Conservation (phyloP, 768 basidiomycete species). For the Podaxis pistillaris region DNA sequence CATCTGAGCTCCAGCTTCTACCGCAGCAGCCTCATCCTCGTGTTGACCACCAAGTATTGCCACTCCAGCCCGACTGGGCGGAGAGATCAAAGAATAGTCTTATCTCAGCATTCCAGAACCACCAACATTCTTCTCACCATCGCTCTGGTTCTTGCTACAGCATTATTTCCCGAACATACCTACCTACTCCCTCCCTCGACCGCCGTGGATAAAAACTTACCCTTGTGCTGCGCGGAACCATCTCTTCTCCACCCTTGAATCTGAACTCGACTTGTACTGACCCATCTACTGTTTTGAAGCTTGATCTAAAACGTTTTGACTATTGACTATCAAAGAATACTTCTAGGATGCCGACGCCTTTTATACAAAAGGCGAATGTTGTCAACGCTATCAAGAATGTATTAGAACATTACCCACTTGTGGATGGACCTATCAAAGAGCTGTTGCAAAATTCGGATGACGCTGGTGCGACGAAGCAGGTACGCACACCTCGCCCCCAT, state of each 20-base stretch:
- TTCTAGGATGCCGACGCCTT: slow-evolving; percentile 6
- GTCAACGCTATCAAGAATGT: slow-evolving; percentile 23
- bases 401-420: slow-evolving; percentile 40
- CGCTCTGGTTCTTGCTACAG: neutral
- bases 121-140: neutral
- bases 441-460: slow-evolving; percentile 49
- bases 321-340: neutral
- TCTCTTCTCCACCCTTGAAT: too few species aligned
- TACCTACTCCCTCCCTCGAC: neutral
- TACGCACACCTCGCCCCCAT: slow-evolving; percentile 15
- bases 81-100: neutral
- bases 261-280: too few species aligned
- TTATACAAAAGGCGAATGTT: neutral
- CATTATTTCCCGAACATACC: neutral
- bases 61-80: neutral
- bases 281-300: neutral
- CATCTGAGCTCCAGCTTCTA: neutral
- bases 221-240: too few species aligned
- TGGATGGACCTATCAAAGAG: slow-evolving; percentile 41
- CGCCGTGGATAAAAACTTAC: too few species aligned
- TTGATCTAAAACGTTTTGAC: neutral
- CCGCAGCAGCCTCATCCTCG: neutral
- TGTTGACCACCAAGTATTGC: neutral
- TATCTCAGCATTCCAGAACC: slow-evolving; percentile 1
- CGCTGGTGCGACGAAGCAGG: slow-evolving; percentile 41